Evolutionary conservation across 768 basidiomycete species (phyloP), one percentile per base, ranked within the genome.

Genomic region (Psilocybe cyanescens): DNA sequence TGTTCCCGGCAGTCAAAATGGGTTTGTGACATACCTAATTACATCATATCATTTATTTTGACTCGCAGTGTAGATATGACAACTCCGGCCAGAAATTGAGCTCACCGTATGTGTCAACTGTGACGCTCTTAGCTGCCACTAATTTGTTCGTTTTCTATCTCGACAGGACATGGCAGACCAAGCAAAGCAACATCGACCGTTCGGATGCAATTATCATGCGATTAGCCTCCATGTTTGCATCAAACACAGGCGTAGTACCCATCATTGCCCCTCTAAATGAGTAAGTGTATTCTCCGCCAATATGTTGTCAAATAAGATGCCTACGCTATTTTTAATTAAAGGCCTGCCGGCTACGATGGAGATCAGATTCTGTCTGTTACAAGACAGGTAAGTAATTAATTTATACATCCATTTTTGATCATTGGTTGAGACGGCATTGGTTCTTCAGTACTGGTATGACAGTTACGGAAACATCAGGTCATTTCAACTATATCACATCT

Each of bases 1-100:
- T 58, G 92, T 86, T 31, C 92, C 94, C 1, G 94, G 94, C 14
- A 91, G 89, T 71, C 91, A 95, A 74, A 92, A 93, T 65, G 91
- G 86, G 90, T 89, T 59, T 50, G 81, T 73, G 33, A 17, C n/a
- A 57, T 14, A 37, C 50, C 19, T 61, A 57, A 35, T 29, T 55
- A 24, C 16, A 46, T 44, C 14, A 39, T 19, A 39, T 8, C n/a
- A 12, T 8, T n/a, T n/a, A 45, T 17, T 24, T 58, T 59, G 41
- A 45, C 31, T 29, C 41, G n/a, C 51, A 33, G 47, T 51, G 9
- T 57, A 91, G 92, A 19, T 94, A 85, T 67, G 92, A 94, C 68
- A 94, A 94, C 67, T 93, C 91, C 49, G 92, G 92, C 17, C 89
- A 87, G 53, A 83, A 74, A 60, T 71, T 86, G 62, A 59, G 79